Evolutionary conservation across 2,329 filamentous ascomycete genomes (phyloP).

Genomic region (Verticillium klebahnii): DNA sequence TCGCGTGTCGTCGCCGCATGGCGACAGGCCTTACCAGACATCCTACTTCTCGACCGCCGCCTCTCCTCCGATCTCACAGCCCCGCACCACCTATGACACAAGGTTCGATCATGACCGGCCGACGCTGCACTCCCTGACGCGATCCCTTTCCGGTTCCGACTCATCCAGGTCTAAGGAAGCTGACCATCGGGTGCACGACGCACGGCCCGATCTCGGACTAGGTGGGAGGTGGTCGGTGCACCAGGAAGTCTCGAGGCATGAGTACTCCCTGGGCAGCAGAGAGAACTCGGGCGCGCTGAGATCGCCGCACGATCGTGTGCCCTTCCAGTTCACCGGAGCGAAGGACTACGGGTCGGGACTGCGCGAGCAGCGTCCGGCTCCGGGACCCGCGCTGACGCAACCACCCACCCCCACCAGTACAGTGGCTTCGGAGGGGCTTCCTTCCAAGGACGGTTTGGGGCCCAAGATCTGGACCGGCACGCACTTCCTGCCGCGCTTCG

Average conservation of each 20-base stretch:
- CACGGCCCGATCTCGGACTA: slow-evolving; percentile 29
- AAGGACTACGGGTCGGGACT: slow-evolving; percentile 24
- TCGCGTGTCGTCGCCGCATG: slow-evolving; percentile 28
- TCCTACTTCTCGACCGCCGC: slow-evolving; percentile 43
- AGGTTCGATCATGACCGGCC: slow-evolving; percentile 38
- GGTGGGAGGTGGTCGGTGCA: slow-evolving; percentile 31
- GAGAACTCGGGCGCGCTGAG: slow-evolving; percentile 26
- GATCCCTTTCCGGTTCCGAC: slow-evolving; percentile 36
- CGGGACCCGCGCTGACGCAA: slow-evolving; percentile 19
- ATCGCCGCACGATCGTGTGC: slow-evolving; percentile 27
- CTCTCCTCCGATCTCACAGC: slow-evolving; percentile 33
- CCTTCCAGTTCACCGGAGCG: slow-evolving; percentile 30
- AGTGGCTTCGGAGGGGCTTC: slow-evolving; percentile 34
- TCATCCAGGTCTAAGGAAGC: slow-evolving; percentile 39
- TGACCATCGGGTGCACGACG: slow-evolving; percentile 29
- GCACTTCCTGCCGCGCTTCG: slow-evolving; percentile 62
- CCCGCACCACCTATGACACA: slow-evolving; percentile 41
- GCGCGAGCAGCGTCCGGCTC: slow-evolving; percentile 18
- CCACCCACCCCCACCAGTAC: slow-evolving; percentile 22
- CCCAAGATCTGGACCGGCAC: slow-evolving; percentile 68
- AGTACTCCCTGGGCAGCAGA: slow-evolving; percentile 41
- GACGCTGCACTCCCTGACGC: slow-evolving; percentile 17
- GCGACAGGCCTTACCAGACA: slow-evolving; percentile 32
- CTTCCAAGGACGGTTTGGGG: slow-evolving; percentile 55
- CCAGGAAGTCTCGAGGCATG: slow-evolving; percentile 34